A percentile compares a stretch with the other conserved stretches of the same genome.
Conservation (phyloP, 371 early-diverging fungal species). For the Quaeritorhiza haematococci region DNA sequence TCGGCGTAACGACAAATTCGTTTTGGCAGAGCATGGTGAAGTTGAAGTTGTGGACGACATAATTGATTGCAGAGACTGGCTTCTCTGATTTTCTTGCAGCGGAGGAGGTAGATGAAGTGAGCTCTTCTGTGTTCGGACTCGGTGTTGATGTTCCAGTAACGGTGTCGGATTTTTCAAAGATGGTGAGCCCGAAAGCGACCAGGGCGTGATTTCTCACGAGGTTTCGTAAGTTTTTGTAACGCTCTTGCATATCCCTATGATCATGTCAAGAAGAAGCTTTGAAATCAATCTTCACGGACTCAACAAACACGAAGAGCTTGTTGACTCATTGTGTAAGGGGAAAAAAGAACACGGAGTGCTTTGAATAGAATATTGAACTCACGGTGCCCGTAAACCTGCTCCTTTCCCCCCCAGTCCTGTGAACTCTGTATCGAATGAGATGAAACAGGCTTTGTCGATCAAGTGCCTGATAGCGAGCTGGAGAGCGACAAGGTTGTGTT, state of each 20-base stretch:
- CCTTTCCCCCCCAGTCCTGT: constrained; percentile 63
- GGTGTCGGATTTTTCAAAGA: constrained; percentile 41
- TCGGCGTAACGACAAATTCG: constrained; percentile 53
- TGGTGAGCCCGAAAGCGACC: constrained; percentile 73
- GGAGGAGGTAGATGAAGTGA: too few species aligned
- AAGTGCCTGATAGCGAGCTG: constrained; percentile 28
- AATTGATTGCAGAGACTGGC: not conserved
- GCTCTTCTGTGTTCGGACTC: constrained; percentile 29
- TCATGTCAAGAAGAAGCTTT: constrained; percentile 4
- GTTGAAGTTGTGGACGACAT: constrained; percentile 50
- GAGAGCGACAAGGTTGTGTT: constrained; percentile 40
- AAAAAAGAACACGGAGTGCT: not conserved
- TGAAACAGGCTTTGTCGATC: constrained; percentile 48
- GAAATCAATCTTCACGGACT: too few species aligned
- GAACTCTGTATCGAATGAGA: constrained; percentile 87
- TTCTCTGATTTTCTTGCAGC: constrained; percentile 5
- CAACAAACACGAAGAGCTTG: constrained; percentile 1
- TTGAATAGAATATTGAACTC: not conserved
- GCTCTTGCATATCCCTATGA: constrained; percentile 53
- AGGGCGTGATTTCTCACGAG: constrained; percentile 68
- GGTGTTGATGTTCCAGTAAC: too few species aligned
- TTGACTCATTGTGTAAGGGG: too few species aligned
- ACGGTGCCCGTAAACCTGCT: constrained; percentile 10
- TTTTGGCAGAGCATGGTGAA: constrained; percentile 43
- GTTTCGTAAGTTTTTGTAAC: constrained; percentile 64